Conservation (phyloP, 768 basidiomycete species). For the Lanmaoa rubissima region DNA sequence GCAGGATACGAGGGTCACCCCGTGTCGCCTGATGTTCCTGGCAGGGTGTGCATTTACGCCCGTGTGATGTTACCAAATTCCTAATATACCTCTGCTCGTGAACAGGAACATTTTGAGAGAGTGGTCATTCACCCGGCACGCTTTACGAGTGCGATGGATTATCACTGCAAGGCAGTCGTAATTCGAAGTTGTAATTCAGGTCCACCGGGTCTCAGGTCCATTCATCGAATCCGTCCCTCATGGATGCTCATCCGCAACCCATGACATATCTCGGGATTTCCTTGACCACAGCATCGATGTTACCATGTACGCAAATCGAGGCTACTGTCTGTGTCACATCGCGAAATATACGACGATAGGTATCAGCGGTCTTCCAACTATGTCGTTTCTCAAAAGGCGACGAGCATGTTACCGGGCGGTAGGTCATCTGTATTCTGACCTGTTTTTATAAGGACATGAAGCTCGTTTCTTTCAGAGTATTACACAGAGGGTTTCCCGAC, state of each 20-base stretch:
- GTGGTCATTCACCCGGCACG: constrained; percentile 44
- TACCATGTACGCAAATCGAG: constrained; percentile 7
- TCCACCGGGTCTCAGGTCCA: constrained; percentile 5
- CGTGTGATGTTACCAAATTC: neutral
- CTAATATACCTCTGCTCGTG: neutral
- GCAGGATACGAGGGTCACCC: constrained; percentile 44
- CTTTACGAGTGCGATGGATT: constrained; percentile 44
- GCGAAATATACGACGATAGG: neutral
- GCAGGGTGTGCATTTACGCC: neutral
- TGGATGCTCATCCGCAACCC: constrained; percentile 5
- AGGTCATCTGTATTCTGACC: neutral
- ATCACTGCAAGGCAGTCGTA: constrained; percentile 55
- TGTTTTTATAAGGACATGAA: neutral
- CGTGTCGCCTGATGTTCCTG: constrained; percentile 38
- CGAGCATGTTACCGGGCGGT: constrained; percentile 2
- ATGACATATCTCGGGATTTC: constrained; percentile 34
- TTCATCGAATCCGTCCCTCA: neutral
- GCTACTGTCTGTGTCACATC: neutral
- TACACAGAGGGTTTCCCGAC: constrained; percentile 4
- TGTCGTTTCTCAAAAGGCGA: constrained; percentile 1
- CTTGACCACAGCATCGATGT: constrained; percentile 22
- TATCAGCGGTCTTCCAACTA: constrained; percentile 4
- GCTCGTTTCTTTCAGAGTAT: neutral
- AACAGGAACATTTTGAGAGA: constrained; percentile 47
- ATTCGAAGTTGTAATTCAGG: constrained; percentile 58